Percentiles rank a stretch among this genome's conserved stretches.
These are phyloP conservation scores for Phialophora macrospora DNA, from an alignment of 2,329 filamentous ascomycete genomes.

Conservation along the genomic window DNA sequence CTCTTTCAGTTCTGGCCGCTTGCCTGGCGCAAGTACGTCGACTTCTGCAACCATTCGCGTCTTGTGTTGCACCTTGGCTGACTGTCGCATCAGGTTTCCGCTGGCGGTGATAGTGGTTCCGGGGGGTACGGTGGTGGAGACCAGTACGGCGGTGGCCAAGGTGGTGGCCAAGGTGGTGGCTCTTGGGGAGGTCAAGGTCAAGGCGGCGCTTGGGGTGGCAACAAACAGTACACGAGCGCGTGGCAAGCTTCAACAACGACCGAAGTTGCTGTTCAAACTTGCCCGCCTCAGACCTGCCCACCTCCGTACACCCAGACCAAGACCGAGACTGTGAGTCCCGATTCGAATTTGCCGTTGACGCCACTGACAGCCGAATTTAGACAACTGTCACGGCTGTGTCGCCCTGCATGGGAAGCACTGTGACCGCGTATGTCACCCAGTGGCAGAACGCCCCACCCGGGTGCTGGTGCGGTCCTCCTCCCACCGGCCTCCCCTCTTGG, in stretches of 20 bases:
- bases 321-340: conserved; percentile 30
- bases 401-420: conserved; percentile 28
- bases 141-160: conserved; percentile 3
- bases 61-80: conserved; percentile 16
- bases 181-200: conserved; percentile 12
- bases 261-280: conserved; percentile 13
- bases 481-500: conserved; percentile 5
- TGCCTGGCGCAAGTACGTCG: conserved; percentile 39
- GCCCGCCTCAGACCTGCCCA: conserved; percentile 15
- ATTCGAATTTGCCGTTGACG: not conserved
- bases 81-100: conserved; percentile 12
- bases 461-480: conserved; percentile 29
- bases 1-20: conserved; percentile 34
- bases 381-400: conserved; percentile 33
- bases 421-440: conserved; percentile 32
- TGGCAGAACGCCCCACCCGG: conserved; percentile 33
- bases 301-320: conserved; percentile 19
- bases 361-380: conserved; percentile 22
- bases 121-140: conserved; percentile 19
- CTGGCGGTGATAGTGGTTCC: conserved; percentile 20
- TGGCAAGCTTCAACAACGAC: conserved; percentile 16
- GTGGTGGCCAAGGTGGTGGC: conserved; percentile 7
- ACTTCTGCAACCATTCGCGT: conserved; percentile 4
- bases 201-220: conserved; percentile 4
- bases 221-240: conserved; percentile 11